These are phyloP conservation scores for Trypethelium eluteriae DNA, from an alignment of 495 filamentous ascomycete genomes.

Conservation along the genomic window DNA sequence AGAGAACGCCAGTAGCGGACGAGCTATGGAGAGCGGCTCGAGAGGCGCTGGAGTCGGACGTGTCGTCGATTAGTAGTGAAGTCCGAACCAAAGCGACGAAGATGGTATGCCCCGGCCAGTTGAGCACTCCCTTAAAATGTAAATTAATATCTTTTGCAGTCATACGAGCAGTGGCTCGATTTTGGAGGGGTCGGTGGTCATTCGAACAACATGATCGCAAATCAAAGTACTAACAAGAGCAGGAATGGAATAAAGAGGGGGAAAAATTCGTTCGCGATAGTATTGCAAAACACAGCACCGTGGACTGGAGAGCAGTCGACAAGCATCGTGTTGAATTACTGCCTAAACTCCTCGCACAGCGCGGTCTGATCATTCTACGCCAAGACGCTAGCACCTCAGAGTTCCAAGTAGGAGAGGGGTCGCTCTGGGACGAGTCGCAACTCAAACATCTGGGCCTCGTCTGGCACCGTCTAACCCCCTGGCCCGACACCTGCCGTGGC, in stretches of 20 bases:
- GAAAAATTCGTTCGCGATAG: conserved; percentile 8
- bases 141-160: conserved; percentile 12
- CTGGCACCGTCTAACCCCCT: conserved; percentile 64
- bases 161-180: conserved; percentile 16
- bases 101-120: conserved; percentile 14
- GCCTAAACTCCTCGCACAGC: conserved; percentile 3
- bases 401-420: conserved; percentile 32
- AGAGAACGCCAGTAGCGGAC: conserved; percentile 17
- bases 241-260: conserved; percentile 15
- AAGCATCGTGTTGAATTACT: conserved; percentile 7
- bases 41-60: conserved; percentile 15
- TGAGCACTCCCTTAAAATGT: conserved; percentile 3
- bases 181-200: conserved; percentile 14
- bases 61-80: conserved; percentile 16
- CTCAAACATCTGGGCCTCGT: conserved; percentile 46
- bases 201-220: background rate
- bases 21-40: conserved; percentile 13
- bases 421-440: conserved; percentile 52
- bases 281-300: conserved; percentile 12
- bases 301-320: conserved; percentile 13
- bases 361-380: conserved; percentile 19
- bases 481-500: conserved; percentile 54
- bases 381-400: conserved; percentile 14
- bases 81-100: conserved; percentile 15
- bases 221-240: background rate